These are phyloP conservation scores for Epichloe typhina DNA, from an alignment of 2,329 filamentous ascomycete species.

Conservation along the genomic window DNA sequence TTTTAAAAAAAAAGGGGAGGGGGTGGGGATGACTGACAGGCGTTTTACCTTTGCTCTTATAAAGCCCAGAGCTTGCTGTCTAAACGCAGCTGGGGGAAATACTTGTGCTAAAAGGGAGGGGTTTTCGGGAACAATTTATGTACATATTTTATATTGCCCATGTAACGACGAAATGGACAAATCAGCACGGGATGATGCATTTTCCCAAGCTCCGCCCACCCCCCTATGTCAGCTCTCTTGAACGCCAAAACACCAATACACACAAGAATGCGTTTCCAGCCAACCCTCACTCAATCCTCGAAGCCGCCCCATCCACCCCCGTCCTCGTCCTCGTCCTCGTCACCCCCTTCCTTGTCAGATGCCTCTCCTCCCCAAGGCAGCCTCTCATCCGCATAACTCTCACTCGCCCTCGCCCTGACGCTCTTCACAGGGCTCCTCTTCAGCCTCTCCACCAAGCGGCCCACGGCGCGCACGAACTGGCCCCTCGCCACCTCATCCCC, in stretches of 20 bases:
- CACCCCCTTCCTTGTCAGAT: slow-evolving; percentile 27
- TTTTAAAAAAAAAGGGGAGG: too few relatives aligned
- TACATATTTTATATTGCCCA: not conserved
- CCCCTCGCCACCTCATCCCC: slow-evolving; percentile 16
- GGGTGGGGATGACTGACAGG: too few relatives aligned
- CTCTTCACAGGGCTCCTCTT: slow-evolving; percentile 52
- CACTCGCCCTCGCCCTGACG: slow-evolving; percentile 55
- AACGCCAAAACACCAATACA: not conserved
- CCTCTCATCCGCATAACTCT: slow-evolving; percentile 61
- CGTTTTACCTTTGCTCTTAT: too few relatives aligned
- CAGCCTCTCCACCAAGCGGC: slow-evolving; percentile 43
- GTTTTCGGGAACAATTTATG: not conserved
- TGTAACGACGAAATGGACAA: not conserved
- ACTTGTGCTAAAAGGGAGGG: not conserved
- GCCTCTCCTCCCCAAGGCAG: slow-evolving; percentile 44
- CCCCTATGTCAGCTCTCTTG: too few relatives aligned
- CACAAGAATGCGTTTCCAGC: not conserved
- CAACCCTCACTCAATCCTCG: slow-evolving; percentile 51
- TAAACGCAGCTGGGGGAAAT: too few relatives aligned
- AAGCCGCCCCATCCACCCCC: slow-evolving; percentile 54
- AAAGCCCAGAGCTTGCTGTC: too few relatives aligned
- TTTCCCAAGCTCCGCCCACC: not conserved
- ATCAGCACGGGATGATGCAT: not conserved
- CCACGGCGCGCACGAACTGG: slow-evolving; percentile 38
- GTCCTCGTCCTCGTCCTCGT: slow-evolving; percentile 16